Evolutionary conservation across 2,329 filamentous ascomycete species (phyloP).

Genomic region (Ceratocystis cacaofunesta): DNA sequence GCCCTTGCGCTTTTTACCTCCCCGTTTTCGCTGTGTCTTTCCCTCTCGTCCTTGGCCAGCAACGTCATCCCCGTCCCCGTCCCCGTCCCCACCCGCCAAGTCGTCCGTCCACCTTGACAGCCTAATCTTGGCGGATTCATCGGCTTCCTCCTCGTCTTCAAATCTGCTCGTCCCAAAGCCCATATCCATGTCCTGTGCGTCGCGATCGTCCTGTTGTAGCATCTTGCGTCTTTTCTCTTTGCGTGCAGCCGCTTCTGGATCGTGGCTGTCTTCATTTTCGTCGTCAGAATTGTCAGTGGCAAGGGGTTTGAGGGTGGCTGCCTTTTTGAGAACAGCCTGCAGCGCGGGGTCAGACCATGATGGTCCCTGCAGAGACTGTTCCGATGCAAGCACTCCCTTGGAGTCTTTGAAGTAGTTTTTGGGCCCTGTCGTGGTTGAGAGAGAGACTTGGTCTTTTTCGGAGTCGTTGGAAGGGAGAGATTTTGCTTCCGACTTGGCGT

Average conservation of each 20-base stretch:
- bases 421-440: slow-evolving; percentile 26
- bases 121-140: slow-evolving; percentile 46
- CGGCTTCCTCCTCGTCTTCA: slow-evolving; percentile 76
- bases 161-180: slow-evolving; percentile 81
- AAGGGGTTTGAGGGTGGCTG: slow-evolving; percentile 47
- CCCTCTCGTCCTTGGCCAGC: slow-evolving; percentile 22
- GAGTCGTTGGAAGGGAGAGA: neutral
- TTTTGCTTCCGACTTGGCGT: slow-evolving; percentile 18
- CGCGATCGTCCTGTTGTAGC: slow-evolving; percentile 57
- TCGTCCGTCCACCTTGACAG: slow-evolving; percentile 46
- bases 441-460: slow-evolving; percentile 24
- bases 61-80: slow-evolving; percentile 27
- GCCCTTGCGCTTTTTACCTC: slow-evolving; percentile 60
- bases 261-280: slow-evolving; percentile 22
- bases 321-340: slow-evolving; percentile 72
- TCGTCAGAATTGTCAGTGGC: slow-evolving; percentile 25
- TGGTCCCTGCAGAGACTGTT: slow-evolving; percentile 35
- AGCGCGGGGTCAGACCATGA: slow-evolving; percentile 62
- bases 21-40: slow-evolving; percentile 50
- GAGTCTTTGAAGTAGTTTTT: slow-evolving; percentile 50
- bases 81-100: slow-evolving; percentile 32
- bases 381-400: slow-evolving; percentile 38
- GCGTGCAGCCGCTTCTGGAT: slow-evolving; percentile 37
- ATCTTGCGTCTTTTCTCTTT: slow-evolving; percentile 59
- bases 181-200: slow-evolving; percentile 84